A percentile compares a stretch with the other conserved stretches of the same genome.
phyloP scores from a whole-genome alignment of 352 stramenopile species.

The Phytophthora megakarya region DNA sequence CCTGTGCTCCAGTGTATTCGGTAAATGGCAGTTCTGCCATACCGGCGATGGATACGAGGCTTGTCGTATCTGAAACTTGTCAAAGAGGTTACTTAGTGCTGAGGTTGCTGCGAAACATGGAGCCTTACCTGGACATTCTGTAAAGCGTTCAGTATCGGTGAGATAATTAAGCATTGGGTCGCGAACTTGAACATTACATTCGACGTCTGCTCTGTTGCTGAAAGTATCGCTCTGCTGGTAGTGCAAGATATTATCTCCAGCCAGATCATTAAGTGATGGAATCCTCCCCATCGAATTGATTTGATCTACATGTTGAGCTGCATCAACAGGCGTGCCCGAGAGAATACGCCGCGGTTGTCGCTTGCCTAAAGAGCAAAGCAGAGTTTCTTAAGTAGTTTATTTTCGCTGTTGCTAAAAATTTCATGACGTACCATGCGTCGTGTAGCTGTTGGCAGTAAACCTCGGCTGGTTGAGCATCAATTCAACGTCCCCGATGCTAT shows the following conservation, averaged over 20 bases:
- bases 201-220: not conserved
- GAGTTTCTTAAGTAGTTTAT: not conserved
- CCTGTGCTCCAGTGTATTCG: not conserved
- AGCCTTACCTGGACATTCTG: slow-evolving; percentile 42
- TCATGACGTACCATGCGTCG: slow-evolving; percentile 9
- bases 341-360: not conserved
- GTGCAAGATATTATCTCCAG: slow-evolving; percentile 10
- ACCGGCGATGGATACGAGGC: slow-evolving; percentile 19
- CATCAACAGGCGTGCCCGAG: not conserved
- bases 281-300: not conserved
- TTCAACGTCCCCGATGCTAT: slow-evolving; percentile 65
- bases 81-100: not conserved
- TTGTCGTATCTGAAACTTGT: slow-evolving; percentile 19
- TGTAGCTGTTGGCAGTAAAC: slow-evolving; percentile 8
- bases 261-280: slow-evolving; percentile 23
- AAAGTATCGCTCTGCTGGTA: not conserved
- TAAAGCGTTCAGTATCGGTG: slow-evolving; percentile 62
- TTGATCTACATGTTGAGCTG: not conserved
- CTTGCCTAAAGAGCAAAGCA: slow-evolving; percentile 1
- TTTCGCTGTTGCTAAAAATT: not conserved
- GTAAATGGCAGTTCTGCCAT: slow-evolving; percentile 19
- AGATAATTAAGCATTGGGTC: slow-evolving; percentile 66
- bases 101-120: not conserved
- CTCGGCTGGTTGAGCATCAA: slow-evolving; percentile 51
- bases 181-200: slow-evolving; percentile 32